Percentiles rank a stretch among this genome's conserved stretches.
phyloP scores from a whole-genome alignment of 208 protist genomes.

The Herpetomonas samuelpessoai region DNA sequence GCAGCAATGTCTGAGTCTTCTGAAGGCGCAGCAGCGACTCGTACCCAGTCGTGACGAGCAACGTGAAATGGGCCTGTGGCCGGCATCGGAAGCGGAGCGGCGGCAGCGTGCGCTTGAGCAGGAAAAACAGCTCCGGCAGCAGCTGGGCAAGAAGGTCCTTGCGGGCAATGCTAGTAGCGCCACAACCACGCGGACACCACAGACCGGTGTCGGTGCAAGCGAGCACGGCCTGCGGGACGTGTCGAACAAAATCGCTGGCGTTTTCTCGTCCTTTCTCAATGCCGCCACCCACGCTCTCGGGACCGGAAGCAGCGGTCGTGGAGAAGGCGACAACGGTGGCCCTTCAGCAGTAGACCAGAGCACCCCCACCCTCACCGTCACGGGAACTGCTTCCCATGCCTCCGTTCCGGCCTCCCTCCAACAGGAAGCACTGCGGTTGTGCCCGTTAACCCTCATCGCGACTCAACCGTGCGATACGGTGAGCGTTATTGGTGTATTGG shows the following conservation, averaged over 20 bases:
- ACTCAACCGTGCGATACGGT: conserved; percentile 20
- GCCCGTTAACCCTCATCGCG: conserved; percentile 21
- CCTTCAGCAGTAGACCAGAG: no score
- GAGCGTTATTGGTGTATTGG: conserved; percentile 13
- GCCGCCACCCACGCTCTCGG: no score
- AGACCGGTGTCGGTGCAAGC: neutral
- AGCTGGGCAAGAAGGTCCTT: no score
- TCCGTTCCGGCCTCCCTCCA: no score
- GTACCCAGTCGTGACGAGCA: neutral
- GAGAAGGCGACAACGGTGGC: no score
- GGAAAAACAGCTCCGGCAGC: conserved; percentile 3
- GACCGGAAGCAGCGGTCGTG: no score
- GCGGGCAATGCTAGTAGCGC: no score
- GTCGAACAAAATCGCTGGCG: neutral
- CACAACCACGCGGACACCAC: conserved; percentile 1
- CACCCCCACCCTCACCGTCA: no score
- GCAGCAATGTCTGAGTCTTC: conserved; percentile 8
- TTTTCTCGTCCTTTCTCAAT: conserved; percentile 5
- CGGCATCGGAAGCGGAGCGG: neutral
- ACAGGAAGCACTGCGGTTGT: no score
- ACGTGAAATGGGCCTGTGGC: neutral
- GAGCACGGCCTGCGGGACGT: conserved; percentile 1
- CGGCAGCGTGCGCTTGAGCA: neutral
- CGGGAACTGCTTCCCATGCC: no score
- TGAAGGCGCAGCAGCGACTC: conserved; percentile 8